phyloP scores from a whole-genome alignment of 306 rosid species.

The Cercis canadensis region DNA sequence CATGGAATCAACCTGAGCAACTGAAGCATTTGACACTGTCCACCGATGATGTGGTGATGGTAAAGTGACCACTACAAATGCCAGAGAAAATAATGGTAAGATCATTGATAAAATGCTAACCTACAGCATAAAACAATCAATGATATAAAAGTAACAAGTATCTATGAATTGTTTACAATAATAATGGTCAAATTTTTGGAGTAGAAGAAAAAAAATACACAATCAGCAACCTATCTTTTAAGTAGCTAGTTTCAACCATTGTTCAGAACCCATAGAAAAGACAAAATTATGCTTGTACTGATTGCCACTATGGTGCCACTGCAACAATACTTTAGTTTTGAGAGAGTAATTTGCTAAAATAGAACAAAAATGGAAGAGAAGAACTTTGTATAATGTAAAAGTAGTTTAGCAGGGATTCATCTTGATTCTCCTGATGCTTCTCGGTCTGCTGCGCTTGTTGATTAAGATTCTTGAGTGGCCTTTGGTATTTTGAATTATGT shows the following conservation, averaged over 20 bases:
- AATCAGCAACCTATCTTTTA: conserved; percentile 21
- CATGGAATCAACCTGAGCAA: conserved; percentile 69
- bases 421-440: neutral
- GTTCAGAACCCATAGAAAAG: neutral
- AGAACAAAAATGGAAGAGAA: neutral
- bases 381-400: neutral
- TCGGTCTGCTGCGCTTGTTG: neutral
- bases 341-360: neutral
- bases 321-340: neutral
- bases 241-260: conserved; percentile 1
- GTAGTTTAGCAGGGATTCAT: neutral
- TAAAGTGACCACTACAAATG: conserved; percentile 70
- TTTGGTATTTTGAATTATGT: too few relatives aligned
- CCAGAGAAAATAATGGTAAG: conserved; percentile 39
- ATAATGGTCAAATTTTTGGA: conserved; percentile 20
- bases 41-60: conserved; percentile 93
- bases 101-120: conserved; percentile 30
- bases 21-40: conserved; percentile 85
- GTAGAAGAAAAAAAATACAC: conserved; percentile 18
- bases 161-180: conserved; percentile 21
- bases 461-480: too few relatives aligned
- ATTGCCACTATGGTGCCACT: neutral
- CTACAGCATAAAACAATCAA: conserved; percentile 30
- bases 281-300: neutral
- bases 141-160: conserved; percentile 17